A percentile compares a stretch with the other conserved stretches of the same genome.
Evolutionary conservation across 192 early-diverging fungal species (phyloP).

Genomic region (Gamsiella multidivaricata): DNA sequence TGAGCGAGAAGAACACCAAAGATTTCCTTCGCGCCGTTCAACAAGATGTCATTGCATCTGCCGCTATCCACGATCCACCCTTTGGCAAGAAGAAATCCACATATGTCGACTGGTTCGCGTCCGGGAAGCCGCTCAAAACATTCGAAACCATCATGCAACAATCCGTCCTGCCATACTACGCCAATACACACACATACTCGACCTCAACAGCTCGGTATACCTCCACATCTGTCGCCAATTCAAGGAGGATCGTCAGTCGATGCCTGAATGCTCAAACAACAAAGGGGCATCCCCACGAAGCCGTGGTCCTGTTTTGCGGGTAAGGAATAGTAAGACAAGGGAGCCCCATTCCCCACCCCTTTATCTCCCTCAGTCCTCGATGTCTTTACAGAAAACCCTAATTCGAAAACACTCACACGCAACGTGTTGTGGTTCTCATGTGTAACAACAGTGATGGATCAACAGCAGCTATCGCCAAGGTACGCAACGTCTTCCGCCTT

Average conservation of each 20-base stretch:
- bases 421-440: too few species aligned
- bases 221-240: slow-evolving; percentile 1
- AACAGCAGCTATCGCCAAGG: slow-evolving; percentile 30
- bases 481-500: slow-evolving; percentile 41
- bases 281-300: slow-evolving; percentile 14
- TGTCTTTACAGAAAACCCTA: too few species aligned
- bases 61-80: slow-evolving; percentile 8
- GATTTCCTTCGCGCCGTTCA: slow-evolving; percentile 8
- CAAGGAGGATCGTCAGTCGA: slow-evolving; percentile 9
- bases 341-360: background rate
- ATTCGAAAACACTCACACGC: too few species aligned
- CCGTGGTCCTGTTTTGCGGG: slow-evolving; percentile 23
- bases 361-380: too few species aligned
- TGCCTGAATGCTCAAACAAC: slow-evolving; percentile 18
- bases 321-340: slow-evolving; percentile 18
- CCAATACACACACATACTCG: slow-evolving; percentile 24
- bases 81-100: slow-evolving; percentile 26
- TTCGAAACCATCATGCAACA: slow-evolving; percentile 13
- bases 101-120: slow-evolving; percentile 24
- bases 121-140: slow-evolving; percentile 10
- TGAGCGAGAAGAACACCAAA: background rate
- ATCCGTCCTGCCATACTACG: slow-evolving; percentile 16
- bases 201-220: slow-evolving; percentile 18
- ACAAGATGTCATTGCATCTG: slow-evolving; percentile 11
- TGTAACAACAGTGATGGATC: slow-evolving; percentile 39